A percentile compares a stretch with the other conserved stretches of the same genome.
Conservation (phyloP, 805 yeast genomes). For the Wickerhamomyces pijperi region DNA sequence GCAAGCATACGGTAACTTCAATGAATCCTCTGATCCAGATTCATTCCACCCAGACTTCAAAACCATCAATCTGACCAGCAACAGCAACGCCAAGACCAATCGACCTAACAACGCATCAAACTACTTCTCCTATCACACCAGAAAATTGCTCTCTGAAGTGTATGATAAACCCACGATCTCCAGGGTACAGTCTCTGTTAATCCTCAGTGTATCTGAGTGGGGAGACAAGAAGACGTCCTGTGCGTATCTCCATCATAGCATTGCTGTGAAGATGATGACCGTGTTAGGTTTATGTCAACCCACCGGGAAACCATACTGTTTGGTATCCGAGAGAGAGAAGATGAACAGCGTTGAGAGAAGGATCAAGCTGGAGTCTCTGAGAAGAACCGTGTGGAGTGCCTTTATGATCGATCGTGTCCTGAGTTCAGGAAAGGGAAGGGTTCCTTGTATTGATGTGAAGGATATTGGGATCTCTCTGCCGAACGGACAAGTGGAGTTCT, state of each 20-base stretch:
- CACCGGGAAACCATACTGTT: conserved; percentile 10
- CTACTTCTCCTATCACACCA: conserved; percentile 29
- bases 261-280: conserved; percentile 28
- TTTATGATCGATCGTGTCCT: conserved; percentile 32
- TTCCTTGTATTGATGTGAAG: conserved; percentile 23
- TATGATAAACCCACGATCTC: conserved; percentile 29
- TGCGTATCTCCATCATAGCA: conserved; percentile 26
- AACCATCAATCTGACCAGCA: background rate
- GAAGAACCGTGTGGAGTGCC: conserved; percentile 29
- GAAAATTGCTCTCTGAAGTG: conserved; percentile 20
- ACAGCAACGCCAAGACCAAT: conserved; percentile 9
- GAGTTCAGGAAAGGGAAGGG: conserved; percentile 25
- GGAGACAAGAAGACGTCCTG: conserved; percentile 27
- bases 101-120: conserved; percentile 24
- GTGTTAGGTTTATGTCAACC: conserved; percentile 22
- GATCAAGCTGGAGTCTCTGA: conserved; percentile 21
- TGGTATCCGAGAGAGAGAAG: conserved; percentile 1
- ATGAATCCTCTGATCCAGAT: conserved; percentile 19
- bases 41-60: conserved; percentile 16
- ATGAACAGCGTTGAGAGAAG: conserved; percentile 4
- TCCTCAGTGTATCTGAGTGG: conserved; percentile 30
- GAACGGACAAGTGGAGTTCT: conserved; percentile 22
- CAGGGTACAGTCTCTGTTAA: conserved; percentile 25
- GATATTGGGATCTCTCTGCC: conserved; percentile 24
- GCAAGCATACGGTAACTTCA: conserved; percentile 22